Conservation (phyloP, 805 yeast species). For the Metschnikowia corniflorae region DNA sequence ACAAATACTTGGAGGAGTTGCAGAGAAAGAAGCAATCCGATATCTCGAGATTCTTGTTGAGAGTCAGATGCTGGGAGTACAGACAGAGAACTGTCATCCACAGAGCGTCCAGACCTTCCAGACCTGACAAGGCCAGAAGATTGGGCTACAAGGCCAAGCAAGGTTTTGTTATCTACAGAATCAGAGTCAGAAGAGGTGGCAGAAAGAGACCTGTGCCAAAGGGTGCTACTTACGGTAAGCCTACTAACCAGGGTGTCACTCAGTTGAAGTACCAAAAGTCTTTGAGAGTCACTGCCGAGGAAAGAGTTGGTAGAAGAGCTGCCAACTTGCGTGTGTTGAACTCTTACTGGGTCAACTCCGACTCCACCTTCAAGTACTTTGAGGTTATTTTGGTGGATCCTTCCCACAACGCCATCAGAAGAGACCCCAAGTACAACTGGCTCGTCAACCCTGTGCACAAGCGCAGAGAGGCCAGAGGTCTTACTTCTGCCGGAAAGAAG, state of each 20-base stretch:
- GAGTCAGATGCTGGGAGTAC: slow-evolving; percentile 99
- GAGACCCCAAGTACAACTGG: slow-evolving; percentile 99
- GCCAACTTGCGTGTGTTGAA: slow-evolving; percentile 98
- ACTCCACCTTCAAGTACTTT: slow-evolving; percentile 98
- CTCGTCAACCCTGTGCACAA: slow-evolving; percentile 99
- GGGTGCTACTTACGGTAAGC: slow-evolving; percentile 99
- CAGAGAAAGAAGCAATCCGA: slow-evolving; percentile 99
- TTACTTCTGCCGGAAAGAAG: slow-evolving; percentile 96
- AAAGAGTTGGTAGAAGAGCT: slow-evolving; percentile 98
- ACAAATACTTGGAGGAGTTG: slow-evolving; percentile 98
- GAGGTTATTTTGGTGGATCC: slow-evolving; percentile 98
- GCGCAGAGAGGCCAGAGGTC: slow-evolving; percentile 99
- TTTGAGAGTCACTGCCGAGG: slow-evolving; percentile 97
- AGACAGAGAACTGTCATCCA: slow-evolving; percentile 98
- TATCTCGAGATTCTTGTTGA: slow-evolving; percentile 96
- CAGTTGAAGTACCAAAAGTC: slow-evolving; percentile 99
- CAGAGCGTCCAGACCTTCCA: slow-evolving; percentile 98
- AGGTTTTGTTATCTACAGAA: slow-evolving; percentile 97
- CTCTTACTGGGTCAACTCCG: slow-evolving; percentile 99
- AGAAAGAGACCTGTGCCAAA: slow-evolving; percentile 99
- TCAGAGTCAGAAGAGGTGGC: slow-evolving; percentile 99
- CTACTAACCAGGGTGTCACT: slow-evolving; percentile 99
- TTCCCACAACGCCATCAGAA: slow-evolving; percentile 96
- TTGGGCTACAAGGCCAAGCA: slow-evolving; percentile 99
- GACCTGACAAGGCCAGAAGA: slow-evolving; percentile 99